phyloP scores from a whole-genome alignment of 228 moss, liverwort and hornwort species.

The Sphagnum magellanicum region DNA sequence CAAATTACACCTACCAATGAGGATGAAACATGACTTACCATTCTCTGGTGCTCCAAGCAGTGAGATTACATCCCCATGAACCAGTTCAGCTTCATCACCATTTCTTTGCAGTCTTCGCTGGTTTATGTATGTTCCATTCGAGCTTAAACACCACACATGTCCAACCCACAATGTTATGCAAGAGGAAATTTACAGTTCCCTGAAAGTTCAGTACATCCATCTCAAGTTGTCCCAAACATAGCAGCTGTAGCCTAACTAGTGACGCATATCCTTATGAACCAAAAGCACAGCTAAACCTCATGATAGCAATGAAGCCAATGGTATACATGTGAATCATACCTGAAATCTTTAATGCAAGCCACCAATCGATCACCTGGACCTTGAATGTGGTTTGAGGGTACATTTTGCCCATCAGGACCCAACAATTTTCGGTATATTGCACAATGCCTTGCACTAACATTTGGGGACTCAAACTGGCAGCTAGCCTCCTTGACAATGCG shows the following conservation, averaged over 20 bases:
- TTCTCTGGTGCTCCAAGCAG: slow-evolving; percentile 69
- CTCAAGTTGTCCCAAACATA: background rate
- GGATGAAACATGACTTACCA: slow-evolving; percentile 30
- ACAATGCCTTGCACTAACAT: slow-evolving; percentile 86
- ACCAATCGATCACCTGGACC: slow-evolving; percentile 53
- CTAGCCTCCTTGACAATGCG: slow-evolving; percentile 60
- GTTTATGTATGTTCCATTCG: slow-evolving; percentile 86
- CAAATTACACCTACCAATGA: too few relatives aligned
- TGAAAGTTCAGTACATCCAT: background rate
- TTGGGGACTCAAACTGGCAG: slow-evolving; percentile 80
- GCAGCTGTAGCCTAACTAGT: background rate
- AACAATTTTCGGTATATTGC: slow-evolving; percentile 43
- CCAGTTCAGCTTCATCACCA: slow-evolving; percentile 72
- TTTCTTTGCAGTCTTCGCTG: slow-evolving; percentile 62
- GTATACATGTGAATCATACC: slow-evolving; percentile 17
- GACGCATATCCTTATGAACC: too few relatives aligned
- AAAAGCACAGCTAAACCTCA: too few relatives aligned
- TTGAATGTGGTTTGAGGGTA: slow-evolving; percentile 29
- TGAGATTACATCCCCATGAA: slow-evolving; percentile 80
- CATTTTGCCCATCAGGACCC: slow-evolving; percentile 26
- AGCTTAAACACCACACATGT: slow-evolving; percentile 29
- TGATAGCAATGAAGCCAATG: too few relatives aligned
- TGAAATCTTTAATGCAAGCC: slow-evolving; percentile 63
- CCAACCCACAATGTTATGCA: background rate
- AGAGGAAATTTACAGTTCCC: background rate